These are phyloP conservation scores for Lactuca saligna DNA, from an alignment of 129 eudicot genomes.

Conservation along the genomic window DNA sequence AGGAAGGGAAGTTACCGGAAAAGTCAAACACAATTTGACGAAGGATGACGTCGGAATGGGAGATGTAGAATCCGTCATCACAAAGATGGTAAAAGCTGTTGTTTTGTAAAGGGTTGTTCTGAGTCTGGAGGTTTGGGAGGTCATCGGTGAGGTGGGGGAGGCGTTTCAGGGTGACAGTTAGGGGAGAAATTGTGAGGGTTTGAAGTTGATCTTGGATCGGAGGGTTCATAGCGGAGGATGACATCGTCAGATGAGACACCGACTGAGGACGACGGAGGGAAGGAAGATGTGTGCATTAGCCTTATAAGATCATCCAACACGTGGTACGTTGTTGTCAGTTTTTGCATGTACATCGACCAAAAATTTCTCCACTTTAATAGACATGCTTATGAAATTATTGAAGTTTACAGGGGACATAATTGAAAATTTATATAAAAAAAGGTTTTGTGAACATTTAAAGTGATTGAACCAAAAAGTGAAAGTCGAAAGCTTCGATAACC, in stretches of 20 bases:
- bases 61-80: constrained; percentile 50
- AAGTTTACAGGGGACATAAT: no score
- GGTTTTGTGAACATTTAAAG: background rate
- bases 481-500: background rate
- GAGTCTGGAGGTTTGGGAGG: constrained; percentile 33
- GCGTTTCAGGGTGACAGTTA: constrained; percentile 33
- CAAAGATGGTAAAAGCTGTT: constrained; percentile 53
- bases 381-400: background rate
- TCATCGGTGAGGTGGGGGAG: constrained; percentile 45
- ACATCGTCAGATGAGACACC: background rate
- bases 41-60: constrained; percentile 58
- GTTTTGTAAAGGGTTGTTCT: constrained; percentile 51
- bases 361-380: background rate
- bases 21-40: constrained; percentile 52
- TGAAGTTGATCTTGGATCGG: constrained; percentile 21
- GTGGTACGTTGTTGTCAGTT: background rate
- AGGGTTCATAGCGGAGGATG: background rate
- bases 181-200: constrained; percentile 31
- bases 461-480: no score
- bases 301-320: background rate
- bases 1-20: constrained; percentile 36
- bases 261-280: background rate
- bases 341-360: background rate
- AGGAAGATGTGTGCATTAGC: background rate
- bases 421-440: no score